Evolutionary conservation across 495 filamentous ascomycete genomes (phyloP), one percentile per base, ranked within the genome.

Genomic region (Neurospora africana): DNA sequence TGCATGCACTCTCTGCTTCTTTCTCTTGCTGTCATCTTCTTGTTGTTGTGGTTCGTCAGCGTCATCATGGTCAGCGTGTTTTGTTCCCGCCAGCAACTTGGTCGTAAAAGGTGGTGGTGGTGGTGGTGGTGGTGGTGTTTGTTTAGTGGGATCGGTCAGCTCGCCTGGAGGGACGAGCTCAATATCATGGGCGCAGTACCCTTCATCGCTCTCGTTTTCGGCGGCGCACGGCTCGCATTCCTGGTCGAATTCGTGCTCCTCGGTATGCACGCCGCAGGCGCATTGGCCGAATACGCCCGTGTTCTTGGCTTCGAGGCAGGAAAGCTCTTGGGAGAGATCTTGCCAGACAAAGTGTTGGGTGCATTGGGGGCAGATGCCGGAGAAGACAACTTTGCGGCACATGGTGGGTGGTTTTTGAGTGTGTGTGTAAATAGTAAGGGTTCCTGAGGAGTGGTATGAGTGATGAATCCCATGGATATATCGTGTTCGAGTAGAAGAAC

Each of bases 271-370:
- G 30, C 80, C 80, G 44, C 72, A 71, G 19, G 70, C 69, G 72
- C 80, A 82, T 68, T 74, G 37, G 17, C 80, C 80, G 47, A 82
- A 81, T 2, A 70, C 53, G 9, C 79, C 80, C 13, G 73, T 74
- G 76, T 82, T 82, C 69, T 82, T 82, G 11, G 80, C 79, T 67
- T 82, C 77, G 71, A 82, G 79, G 65, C 80, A 82, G 37, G 74
- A 78, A 30, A 82, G 76, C 72, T 81, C 76, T 70, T 80, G 79
- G 5, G 75, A 67, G 1, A 81, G 75, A n/a, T 79, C 77, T 17
- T 74, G 69, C 80, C 80, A 82, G 6, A 72, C 72, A 69, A 78
- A 80, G 36, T 4, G 38, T 0, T 72, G 67, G 21, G 23, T 72
- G 76, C 80, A 82, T 5, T 72, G 73, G 21, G 78, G 74, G 75